Base-by-base conservation (phyloP, 768 basidiomycete genomes). In the Podaxis sp. region DNA sequence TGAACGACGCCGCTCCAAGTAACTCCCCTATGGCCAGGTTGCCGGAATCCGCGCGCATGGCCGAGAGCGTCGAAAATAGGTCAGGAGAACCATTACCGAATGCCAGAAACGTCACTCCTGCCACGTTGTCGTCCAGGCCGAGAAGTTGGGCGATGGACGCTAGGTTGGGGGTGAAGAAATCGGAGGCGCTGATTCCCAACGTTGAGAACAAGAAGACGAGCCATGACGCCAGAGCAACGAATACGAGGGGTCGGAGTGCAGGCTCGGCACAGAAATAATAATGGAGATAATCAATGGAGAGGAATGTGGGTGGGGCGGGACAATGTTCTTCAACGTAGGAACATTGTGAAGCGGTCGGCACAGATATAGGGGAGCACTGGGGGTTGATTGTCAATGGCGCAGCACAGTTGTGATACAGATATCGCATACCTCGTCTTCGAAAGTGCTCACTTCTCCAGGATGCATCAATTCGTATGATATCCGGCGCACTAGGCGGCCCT, bases 31-130 rank as follows among this genome's bases (percentile, higher is more conserved):
- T 87, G 1, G 97, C 97, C 59, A 99, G 76, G 61, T 91, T 86
- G 7, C 95, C 95, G 3, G 95, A 93, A 68, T 89, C 78, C 22
- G 87, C 81, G 33, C 87, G 87, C 86, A 99, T 90, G 19, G 96
- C 93, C 1, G 94, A 92, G 73, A 96, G 97, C 0, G 97, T 99
- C 5, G 94, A 90, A 74, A 98, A 99, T 3, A 99, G 84, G 73
- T 98, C 96, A 0, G 96, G 96, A 69, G 93, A 95, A 33, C 96
- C 96, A 71, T 99, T 99, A 44, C 96, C 96, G 71, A 98, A 96
- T 0, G 97, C 97, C 30, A 99, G 83, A 68, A 99, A 92, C 0
- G 97, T 99, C 24, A 99, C 96, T 0, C 97, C 97, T 0, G 97
- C 95, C 15, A 98, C 88, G 59, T 93, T 92, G 72, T 99, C 95